Evolutionary conservation across 2,329 filamentous ascomycete species (phyloP).

Genomic region (Aureobasidium sp.): DNA sequence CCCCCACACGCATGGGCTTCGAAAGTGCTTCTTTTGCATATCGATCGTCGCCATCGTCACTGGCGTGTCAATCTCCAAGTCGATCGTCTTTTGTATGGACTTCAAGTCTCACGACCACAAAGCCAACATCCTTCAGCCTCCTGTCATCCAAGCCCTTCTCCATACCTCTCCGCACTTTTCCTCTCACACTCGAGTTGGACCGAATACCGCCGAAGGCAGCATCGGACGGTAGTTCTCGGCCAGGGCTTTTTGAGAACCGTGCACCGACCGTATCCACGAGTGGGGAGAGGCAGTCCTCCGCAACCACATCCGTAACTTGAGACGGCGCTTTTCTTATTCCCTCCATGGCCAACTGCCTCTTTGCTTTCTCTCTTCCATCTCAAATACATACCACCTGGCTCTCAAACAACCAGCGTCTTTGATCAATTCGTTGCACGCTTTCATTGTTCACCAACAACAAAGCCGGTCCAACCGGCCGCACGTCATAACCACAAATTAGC

Average conservation of each 20-base stretch:
- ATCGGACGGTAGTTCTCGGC: neutral
- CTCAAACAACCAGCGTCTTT: neutral
- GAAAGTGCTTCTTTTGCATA: constrained; percentile 4
- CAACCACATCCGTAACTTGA: neutral
- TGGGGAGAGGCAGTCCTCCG: constrained; percentile 5
- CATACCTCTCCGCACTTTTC: constrained; percentile 2
- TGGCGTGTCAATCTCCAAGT: neutral
- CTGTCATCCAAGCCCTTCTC: constrained; percentile 7
- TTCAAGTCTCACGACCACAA: neutral
- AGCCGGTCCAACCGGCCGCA: neutral
- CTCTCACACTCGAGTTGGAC: neutral
- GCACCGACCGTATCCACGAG: neutral
- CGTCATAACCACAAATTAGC: constrained; percentile 6
- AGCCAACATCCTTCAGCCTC: neutral
- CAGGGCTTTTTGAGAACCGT: constrained; percentile 1
- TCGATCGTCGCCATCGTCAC: neutral
- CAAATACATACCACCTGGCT: neutral
- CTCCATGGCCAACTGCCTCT: neutral
- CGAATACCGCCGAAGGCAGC: neutral
- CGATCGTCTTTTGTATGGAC: neutral
- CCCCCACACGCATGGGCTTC: neutral
- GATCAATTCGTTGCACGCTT: neutral
- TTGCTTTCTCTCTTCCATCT: neutral
- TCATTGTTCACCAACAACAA: neutral
- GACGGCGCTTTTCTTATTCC: neutral